Conservation (phyloP, 139 green algal species). For the Bryopsis sp. region DNA sequence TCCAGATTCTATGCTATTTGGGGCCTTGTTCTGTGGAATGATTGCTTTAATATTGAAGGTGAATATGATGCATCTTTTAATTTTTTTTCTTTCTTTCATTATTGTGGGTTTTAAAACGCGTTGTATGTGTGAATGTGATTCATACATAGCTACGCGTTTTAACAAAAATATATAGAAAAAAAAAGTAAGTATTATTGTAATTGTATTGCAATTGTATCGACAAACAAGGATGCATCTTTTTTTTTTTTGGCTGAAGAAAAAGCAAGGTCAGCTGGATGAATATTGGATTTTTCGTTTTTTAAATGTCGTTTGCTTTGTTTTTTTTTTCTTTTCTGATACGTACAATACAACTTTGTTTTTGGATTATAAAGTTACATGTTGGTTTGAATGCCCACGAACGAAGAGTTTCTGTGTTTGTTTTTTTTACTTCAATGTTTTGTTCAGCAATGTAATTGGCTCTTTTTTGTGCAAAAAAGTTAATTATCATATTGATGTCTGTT, state of each 20-base stretch:
- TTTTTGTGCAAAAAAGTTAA: too few relatives aligned
- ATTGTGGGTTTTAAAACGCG: background rate
- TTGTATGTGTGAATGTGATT: background rate
- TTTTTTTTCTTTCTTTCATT: background rate
- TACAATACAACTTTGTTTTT: background rate
- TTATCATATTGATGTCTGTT: too few relatives aligned
- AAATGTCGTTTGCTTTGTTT: too few relatives aligned
- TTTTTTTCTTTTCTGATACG: background rate
- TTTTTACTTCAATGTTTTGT: background rate
- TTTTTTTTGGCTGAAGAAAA: background rate
- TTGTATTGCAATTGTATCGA: background rate
- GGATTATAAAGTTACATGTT: background rate
- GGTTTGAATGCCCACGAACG: background rate
- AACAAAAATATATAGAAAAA: background rate
- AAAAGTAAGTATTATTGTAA: background rate
- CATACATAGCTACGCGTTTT: background rate
- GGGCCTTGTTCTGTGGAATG: constrained; percentile 2
- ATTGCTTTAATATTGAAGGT: constrained; percentile 11
- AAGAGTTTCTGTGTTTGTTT: background rate
- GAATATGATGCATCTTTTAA: background rate
- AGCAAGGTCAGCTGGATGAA: too few relatives aligned
- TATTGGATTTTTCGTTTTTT: too few relatives aligned
- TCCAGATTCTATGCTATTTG: constrained; percentile 7
- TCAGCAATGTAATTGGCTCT: too few relatives aligned
- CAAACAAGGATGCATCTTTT: background rate